Evolutionary conservation across 768 basidiomycete species (phyloP).

Genomic region (Daedaleopsis nitida): DNA sequence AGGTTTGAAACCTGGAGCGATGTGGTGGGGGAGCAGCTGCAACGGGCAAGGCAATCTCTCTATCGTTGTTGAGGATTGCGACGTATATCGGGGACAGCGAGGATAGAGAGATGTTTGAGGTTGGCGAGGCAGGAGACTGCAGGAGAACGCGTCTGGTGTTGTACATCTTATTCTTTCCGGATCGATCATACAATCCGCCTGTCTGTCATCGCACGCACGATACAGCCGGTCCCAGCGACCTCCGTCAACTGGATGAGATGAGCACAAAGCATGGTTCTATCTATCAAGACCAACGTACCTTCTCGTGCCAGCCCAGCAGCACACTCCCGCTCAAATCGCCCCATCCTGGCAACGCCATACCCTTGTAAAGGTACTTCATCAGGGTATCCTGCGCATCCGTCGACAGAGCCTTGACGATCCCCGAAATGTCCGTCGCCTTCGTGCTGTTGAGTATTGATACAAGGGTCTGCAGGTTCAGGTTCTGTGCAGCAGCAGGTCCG

Average conservation of each 20-base stretch:
- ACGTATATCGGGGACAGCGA: too few species aligned
- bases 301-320: constrained; percentile 92
- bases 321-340: constrained; percentile 68
- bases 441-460: constrained; percentile 93
- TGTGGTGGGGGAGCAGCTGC: too few species aligned
- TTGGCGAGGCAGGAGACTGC: not conserved
- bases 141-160: not conserved
- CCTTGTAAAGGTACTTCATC: constrained; percentile 99
- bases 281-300: constrained; percentile 53
- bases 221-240: constrained; percentile 91
- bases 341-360: constrained; percentile 72
- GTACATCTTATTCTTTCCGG: constrained; percentile 16
- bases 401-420: constrained; percentile 70
- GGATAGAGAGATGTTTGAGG: too few species aligned
- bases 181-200: constrained; percentile 52
- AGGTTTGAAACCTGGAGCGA: too few species aligned
- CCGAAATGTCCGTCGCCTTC: constrained; percentile 82
- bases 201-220: constrained; percentile 84
- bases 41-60: too few species aligned
- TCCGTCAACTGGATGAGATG: constrained; percentile 72
- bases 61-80: too few species aligned
- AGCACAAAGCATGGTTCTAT: not conserved
- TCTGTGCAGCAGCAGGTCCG: constrained; percentile 44
- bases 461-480: constrained; percentile 75
- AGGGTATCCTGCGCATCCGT: constrained; percentile 83